Conservation (phyloP, 2,329 filamentous ascomycete genomes). For the Ramularia endophylla region DNA sequence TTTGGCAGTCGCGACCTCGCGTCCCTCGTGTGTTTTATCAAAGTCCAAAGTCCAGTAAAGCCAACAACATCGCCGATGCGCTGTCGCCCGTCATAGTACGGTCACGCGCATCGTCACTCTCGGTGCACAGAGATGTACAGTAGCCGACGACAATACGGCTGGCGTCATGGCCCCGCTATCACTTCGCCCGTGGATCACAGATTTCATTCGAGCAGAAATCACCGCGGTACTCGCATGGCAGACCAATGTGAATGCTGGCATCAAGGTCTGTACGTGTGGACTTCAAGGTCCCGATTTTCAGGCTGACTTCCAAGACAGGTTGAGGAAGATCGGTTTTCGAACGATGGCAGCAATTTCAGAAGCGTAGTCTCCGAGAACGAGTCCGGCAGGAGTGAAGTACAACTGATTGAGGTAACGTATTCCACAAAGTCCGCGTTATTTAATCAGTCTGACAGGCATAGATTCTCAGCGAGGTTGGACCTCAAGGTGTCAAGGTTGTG, state of each 20-base stretch:
- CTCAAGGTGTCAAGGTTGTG: conserved; percentile 7
- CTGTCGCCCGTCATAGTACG: no score
- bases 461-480: no score
- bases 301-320: no score
- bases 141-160: not conserved
- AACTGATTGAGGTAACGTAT: conserved; percentile 15
- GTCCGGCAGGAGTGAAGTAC: conserved; percentile 14
- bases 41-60: no score
- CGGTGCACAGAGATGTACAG: not conserved
- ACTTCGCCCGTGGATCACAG: conserved; percentile 26
- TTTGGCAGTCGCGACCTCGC: no score
- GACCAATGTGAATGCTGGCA: conserved; percentile 6
- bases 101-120: no score
- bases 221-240: conserved; percentile 24
- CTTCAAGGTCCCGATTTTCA: no score
- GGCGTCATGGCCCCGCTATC: conserved; percentile 15
- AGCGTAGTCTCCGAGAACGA: conserved; percentile 11
- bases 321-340: conserved; percentile 17
- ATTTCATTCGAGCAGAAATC: conserved; percentile 23
- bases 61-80: no score
- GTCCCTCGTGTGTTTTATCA: no score
- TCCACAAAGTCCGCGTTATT: no score
- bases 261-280: conserved; percentile 12
- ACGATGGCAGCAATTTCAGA: conserved; percentile 30
- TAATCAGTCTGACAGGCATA: no score